phyloP scores from a whole-genome alignment of 495 filamentous ascomycete genomes.

The Penicillium mononematosum region DNA sequence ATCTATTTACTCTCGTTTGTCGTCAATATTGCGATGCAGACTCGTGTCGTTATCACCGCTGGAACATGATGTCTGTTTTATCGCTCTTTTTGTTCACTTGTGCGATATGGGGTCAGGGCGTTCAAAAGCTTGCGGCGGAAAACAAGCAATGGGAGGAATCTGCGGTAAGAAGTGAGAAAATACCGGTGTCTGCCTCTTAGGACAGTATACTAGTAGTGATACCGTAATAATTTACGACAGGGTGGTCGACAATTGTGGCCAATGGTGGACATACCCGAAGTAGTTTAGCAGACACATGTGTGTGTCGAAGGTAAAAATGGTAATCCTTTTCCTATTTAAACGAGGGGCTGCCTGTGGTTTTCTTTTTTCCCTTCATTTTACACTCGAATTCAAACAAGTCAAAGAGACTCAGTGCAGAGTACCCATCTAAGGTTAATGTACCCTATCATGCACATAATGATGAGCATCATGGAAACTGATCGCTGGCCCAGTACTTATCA shows the following conservation, averaged over 20 bases:
- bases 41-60: constrained; percentile 12
- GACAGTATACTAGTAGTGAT: too few relatives aligned
- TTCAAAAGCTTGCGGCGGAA: constrained; percentile 4
- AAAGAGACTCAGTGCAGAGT: constrained; percentile 37
- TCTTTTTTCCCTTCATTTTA: background rate
- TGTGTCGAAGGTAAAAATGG: too few relatives aligned
- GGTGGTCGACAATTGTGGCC: too few relatives aligned
- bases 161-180: background rate
- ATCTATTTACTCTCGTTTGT: constrained; percentile 11
- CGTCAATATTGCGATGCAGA: constrained; percentile 8
- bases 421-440: constrained; percentile 58
- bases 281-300: too few relatives aligned
- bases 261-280: too few relatives aligned
- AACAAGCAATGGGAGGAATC: background rate
- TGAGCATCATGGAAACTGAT: constrained; percentile 42
- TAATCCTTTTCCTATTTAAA: too few relatives aligned
- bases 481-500: constrained; percentile 26
- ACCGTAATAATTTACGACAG: too few relatives aligned
- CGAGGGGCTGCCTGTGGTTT: background rate
- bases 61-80: constrained; percentile 3
- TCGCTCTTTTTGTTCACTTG: constrained; percentile 6
- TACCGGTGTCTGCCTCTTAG: background rate
- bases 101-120: constrained; percentile 8
- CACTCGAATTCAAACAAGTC: background rate
- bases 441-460: constrained; percentile 40